phyloP scores from a whole-genome alignment of 2,329 filamentous ascomycete species.

The Trichoderma simmonsii region DNA sequence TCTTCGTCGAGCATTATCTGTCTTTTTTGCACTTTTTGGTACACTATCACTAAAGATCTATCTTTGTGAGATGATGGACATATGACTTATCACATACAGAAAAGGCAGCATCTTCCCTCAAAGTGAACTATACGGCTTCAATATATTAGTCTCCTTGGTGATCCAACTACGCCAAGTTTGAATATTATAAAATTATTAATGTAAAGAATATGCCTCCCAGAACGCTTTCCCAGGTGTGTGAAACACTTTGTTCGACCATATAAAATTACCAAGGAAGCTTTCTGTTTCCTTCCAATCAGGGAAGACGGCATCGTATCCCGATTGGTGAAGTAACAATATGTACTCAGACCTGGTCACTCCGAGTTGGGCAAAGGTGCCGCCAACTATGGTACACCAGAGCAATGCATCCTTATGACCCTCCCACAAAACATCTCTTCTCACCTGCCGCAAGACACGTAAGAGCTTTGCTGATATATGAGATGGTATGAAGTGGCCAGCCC shows the following conservation, averaged over 20 bases:
- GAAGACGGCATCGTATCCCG: not conserved
- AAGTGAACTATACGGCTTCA: not conserved
- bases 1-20: no score
- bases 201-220: conserved; percentile 1
- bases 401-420: not conserved
- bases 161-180: not conserved
- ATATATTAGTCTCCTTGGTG: not conserved
- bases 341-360: not conserved
- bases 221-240: not conserved
- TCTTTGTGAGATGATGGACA: not conserved
- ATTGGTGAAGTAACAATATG: not conserved
- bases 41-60: no score
- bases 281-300: not conserved
- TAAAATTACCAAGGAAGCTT: not conserved
- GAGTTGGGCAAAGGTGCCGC: not conserved
- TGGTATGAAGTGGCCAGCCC: not conserved
- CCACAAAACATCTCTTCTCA: not conserved
- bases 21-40: no score
- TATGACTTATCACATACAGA: not conserved
- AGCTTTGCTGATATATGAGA: conserved; percentile 2
- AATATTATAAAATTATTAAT: not conserved
- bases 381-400: not conserved
- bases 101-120: not conserved
- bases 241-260: not conserved
- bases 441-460: not conserved